Base-by-base conservation (phyloP, 2,329 filamentous ascomycete species). In the Verticillium tricorpus region DNA sequence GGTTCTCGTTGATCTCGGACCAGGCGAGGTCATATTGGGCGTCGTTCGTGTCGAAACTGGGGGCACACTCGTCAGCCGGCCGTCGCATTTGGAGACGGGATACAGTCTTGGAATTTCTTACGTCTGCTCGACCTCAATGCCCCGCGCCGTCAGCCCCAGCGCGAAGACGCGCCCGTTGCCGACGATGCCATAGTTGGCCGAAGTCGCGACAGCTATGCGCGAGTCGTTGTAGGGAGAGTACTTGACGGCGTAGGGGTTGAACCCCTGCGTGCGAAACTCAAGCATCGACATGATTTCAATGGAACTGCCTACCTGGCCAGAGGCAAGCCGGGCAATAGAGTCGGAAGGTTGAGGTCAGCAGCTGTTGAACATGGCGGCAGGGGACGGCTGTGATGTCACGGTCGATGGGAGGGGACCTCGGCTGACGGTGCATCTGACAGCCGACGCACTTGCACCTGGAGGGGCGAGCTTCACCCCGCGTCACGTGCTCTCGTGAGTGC, bases 221-320 rank as follows among this genome's bases (percentile, higher is more conserved):
- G 91, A 95, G 80, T 98, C 95, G 80, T 96, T 96, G 81, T 97
- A 99, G 7, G 95, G 95, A 61, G 94, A 98, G 82, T 98, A 99
- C 78, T 97, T 97, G 77, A 97, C 93, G 68, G 91, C 92, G 78
- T 96, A 97, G 70, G 93, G 93, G 76, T 98, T 97, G 84, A 87
- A 98, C 71, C 95, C 95, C 73, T 92, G 85, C 25, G 95, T 98
- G 66, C 91, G 90, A 79, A 91, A 98, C 78, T 97, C 93, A 69
- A 98, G 89, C 93, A 98, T 97, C 40, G 76, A 59, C 58, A 59
- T 59, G 40, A 7, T 59, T 34, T 22, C 6, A n/a, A 9, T 12
- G 19, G 12, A 50, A 11, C 45, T 50, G 45, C 45, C 45, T 50
- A 22, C 45, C 45, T 22, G 11, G 45, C 45, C 45, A 22, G 19